Evolutionary conservation across 768 basidiomycete genomes (phyloP), one percentile per base, ranked within the genome.

Genomic region (Paxillus ammoniavirescens): DNA sequence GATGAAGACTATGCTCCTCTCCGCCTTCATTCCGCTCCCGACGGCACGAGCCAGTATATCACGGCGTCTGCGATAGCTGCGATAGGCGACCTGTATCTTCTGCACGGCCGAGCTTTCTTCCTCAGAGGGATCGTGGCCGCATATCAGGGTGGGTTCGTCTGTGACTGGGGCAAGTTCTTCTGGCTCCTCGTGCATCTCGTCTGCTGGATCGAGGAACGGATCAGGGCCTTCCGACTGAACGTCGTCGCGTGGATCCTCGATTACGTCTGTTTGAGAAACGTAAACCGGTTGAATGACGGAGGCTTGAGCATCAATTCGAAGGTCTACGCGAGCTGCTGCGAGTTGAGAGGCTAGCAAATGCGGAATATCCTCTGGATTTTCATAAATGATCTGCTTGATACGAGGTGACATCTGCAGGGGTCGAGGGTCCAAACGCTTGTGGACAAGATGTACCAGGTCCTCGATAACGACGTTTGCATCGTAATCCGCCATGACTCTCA

Each of bases 311-410:
- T 61, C 59, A 10, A 49, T 47, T 23, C 52, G 54, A 5, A 64
- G 46, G 8, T 59, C 48, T 3, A 61, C 58, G 8, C 51, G 59
- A 33, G 60, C 60, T 14, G 41, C 26, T 3, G 56, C 55, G 10
- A 58, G 45, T 7, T 52, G 57, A 13, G 62, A 42, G 9, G 59
- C 56, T 7, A 76, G 48, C 18, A 75, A 48, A 12, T 43, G 42
- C 0, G 67, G 69, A 12, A 77, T 64, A 5, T 75, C 70, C 3
- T 61, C 66, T 4, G 61, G 51, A 3, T 59, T 51, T 14, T 58
- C 45, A 60, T 64, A 78, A 4, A 69, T 44, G 28, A 76, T 63
- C 10, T 67, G 59, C 8, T 67, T 66, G 12, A 75, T 63, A 12
- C 63, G 60, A 2, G 43, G 36, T 18, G 64, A 30, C 17, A n/a